Percentiles rank a stretch among this genome's conserved stretches.
These are phyloP conservation scores for Ocimum tenuiflorum DNA, from an alignment of 257 asterid genomes.

Conservation along the genomic window DNA sequence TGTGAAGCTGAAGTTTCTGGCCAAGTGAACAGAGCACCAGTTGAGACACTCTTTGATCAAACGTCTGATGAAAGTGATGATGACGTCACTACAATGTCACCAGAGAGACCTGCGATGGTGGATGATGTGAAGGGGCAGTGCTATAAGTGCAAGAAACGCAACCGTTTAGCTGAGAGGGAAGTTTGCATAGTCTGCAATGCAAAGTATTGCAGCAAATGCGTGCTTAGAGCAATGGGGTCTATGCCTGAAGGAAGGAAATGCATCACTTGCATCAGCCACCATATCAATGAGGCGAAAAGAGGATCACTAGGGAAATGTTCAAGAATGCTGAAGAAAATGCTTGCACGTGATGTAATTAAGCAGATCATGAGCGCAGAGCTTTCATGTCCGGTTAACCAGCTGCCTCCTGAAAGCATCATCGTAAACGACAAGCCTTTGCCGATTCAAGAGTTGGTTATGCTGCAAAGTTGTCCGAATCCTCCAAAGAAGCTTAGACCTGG, in stretches of 20 bases:
- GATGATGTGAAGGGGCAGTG: conserved; percentile 54
- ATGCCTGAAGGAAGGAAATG: conserved; percentile 98
- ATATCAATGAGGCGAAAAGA: conserved; percentile 57
- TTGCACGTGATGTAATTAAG: conserved; percentile 35
- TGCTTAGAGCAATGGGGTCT: conserved; percentile 88
- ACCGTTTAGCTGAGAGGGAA: conserved; percentile 56
- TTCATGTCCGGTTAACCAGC: conserved; percentile 58
- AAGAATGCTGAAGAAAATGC: conserved; percentile 50
- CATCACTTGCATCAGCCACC: conserved; percentile 47
- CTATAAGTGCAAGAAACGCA: conserved; percentile 47
- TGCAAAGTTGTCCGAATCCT: conserved; percentile 68
- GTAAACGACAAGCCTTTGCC: conserved; percentile 62
- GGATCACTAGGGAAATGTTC: conserved; percentile 67
- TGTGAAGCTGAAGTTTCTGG: conserved; percentile 33
- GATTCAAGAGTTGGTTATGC: conserved; percentile 40
- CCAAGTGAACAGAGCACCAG: conserved; percentile 28
- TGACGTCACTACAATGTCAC: neutral
- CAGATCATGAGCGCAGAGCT: conserved; percentile 52
- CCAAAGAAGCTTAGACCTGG: conserved; percentile 90
- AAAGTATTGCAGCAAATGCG: conserved; percentile 64
- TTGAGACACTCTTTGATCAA: conserved; percentile 37
- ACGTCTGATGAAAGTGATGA: conserved; percentile 29
- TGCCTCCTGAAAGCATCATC: conserved; percentile 47
- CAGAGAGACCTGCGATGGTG: conserved; percentile 31
- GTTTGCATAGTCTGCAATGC: conserved; percentile 76